Evolutionary conservation across 805 yeast genomes (phyloP), one percentile per base, ranked within the genome.

Genomic region (Isabelozyma pseudorhagii): DNA sequence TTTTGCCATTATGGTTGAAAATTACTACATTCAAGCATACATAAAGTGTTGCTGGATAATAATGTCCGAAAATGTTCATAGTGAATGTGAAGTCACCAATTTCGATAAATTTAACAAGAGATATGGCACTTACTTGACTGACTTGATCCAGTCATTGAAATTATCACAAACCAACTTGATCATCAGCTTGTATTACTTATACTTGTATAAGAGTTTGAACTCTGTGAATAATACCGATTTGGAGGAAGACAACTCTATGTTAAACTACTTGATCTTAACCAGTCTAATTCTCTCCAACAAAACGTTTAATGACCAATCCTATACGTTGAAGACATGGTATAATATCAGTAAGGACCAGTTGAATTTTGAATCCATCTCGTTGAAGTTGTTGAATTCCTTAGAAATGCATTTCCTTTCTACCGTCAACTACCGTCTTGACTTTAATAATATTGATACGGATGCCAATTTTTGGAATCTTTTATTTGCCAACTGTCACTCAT

Each of bases 281-380:
- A 54, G 69, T 14, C 51, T 69, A 11, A 55, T 69, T 2, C 58
- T 69, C 25, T 58, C 71, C 29, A 69, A 79, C 59, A 79, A 79
- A 59, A 63, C 74, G 18, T 68, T 63, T 50, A 80, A 79, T 57
- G 83, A 79, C 54, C 80, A 75, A 46, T 71, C 77, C 40, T 79
- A 77, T 52, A 77, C 82, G 2, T 64, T 76, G 55, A 77, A 77
- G 53, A 79, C 83, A 21, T 76, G 83, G 83, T 63, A 76, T 9
- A 62, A 56, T 50, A 55, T 63, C 40, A 29, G 48, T 48, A 36
- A 31, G 45, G 42, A 45, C 40, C 15, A 46, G 25, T 8, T 21
- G 15, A 14, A 47, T 15, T 40, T 51, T 28, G 40, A 57, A 7
- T 52, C 53, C 28, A 44, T 62, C 6, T 63, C 65, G 46, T 54